phyloP scores from a whole-genome alignment of 2,329 filamentous ascomycete genomes.

The Alternaria incomplexa region DNA sequence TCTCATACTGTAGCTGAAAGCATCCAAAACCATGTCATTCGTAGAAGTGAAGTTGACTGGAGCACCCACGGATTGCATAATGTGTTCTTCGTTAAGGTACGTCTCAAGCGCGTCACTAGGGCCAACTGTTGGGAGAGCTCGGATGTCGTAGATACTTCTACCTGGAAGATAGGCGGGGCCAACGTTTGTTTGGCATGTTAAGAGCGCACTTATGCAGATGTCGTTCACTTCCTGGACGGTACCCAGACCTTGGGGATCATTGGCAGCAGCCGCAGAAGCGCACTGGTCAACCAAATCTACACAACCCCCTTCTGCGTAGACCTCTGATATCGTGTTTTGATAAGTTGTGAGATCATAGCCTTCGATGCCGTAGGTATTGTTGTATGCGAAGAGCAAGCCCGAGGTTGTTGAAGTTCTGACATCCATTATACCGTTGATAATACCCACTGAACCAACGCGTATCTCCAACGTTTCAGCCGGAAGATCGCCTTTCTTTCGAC shows the following conservation, averaged over 20 bases:
- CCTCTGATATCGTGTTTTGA: constrained; percentile 54
- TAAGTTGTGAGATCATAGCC: constrained; percentile 61
- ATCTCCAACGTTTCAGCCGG: constrained; percentile 63
- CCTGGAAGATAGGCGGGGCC: constrained; percentile 18
- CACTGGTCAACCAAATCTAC: constrained; percentile 50
- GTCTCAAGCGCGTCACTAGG: constrained; percentile 56
- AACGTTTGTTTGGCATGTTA: constrained; percentile 31
- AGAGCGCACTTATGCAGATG: constrained; percentile 5
- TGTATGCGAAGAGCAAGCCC: constrained; percentile 64
- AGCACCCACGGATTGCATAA: constrained; percentile 58
- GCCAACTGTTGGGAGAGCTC: constrained; percentile 42
- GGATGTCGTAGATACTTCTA: constrained; percentile 55
- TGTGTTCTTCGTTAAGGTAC: constrained; percentile 57
- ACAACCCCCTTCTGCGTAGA: constrained; percentile 60
- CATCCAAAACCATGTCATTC: constrained; percentile 48
- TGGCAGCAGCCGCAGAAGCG: constrained; percentile 31
- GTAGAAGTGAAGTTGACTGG: constrained; percentile 58
- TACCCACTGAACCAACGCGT: constrained; percentile 67
- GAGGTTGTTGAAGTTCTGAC: constrained; percentile 64
- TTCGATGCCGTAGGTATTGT: constrained; percentile 70
- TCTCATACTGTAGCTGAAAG: constrained; percentile 44
- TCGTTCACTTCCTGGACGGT: constrained; percentile 40
- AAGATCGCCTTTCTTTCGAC: constrained; percentile 58
- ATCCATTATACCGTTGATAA: constrained; percentile 75
- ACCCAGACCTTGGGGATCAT: constrained; percentile 46